A percentile compares a stretch with the other conserved stretches of the same genome.
phyloP scores from a whole-genome alignment of 2,329 filamentous ascomycete species.

The Sclerotinia sclerotiorum region DNA sequence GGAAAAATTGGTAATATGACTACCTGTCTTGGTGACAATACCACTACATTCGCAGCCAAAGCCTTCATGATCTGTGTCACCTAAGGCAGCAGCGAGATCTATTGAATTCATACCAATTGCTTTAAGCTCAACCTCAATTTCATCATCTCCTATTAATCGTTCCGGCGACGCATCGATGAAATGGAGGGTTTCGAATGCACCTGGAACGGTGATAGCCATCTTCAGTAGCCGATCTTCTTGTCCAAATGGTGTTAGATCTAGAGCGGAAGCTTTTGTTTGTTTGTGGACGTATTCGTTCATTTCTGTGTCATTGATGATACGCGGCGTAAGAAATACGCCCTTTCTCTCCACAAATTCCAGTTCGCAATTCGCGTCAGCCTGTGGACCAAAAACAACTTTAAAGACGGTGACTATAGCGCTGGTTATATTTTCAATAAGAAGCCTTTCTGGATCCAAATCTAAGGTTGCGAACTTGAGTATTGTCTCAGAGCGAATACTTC shows the following conservation, averaged over 20 bases:
- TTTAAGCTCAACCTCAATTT: conserved; percentile 39
- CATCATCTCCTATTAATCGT: conserved; percentile 27
- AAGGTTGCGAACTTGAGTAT: conserved; percentile 21
- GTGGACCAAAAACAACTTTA: not conserved
- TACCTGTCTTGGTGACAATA: conserved; percentile 39
- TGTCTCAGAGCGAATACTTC: conserved; percentile 23
- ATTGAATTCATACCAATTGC: conserved; percentile 35
- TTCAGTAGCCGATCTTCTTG: conserved; percentile 29
- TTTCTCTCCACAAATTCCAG: conserved; percentile 15
- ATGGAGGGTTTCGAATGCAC: conserved; percentile 36
- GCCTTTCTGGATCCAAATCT: conserved; percentile 16
- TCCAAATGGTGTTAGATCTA: conserved; percentile 20
- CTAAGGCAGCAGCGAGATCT: conserved; percentile 41
- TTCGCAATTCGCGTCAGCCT: not conserved
- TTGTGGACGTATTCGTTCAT: conserved; percentile 33
- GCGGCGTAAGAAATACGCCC: conserved; percentile 10
- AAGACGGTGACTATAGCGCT: conserved; percentile 8
- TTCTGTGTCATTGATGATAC: conserved; percentile 27
- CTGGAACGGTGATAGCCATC: conserved; percentile 33
- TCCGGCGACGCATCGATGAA: conserved; percentile 32
- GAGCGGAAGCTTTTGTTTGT: conserved; percentile 11
- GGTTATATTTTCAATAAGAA: not conserved
- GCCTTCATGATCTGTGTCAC: conserved; percentile 37
- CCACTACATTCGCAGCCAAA: conserved; percentile 43
- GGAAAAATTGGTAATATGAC: conserved; percentile 31